These are phyloP conservation scores for Phytophthora nicotianae DNA, from an alignment of 352 stramenopile genomes.

Conservation along the genomic window DNA sequence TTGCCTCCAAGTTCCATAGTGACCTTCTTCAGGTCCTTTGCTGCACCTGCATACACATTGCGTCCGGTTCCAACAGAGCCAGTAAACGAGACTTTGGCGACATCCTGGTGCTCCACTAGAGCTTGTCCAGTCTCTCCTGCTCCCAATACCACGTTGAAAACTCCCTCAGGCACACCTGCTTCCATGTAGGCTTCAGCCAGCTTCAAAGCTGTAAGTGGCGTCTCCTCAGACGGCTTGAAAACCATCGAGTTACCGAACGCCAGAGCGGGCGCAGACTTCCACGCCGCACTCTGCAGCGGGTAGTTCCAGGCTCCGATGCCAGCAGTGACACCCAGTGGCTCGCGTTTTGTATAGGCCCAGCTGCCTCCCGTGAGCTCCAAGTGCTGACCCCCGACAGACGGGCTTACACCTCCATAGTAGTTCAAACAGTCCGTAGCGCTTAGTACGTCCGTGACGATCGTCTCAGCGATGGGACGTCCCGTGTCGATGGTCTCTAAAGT, in stretches of 20 bases:
- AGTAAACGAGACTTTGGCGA: conserved; percentile 89
- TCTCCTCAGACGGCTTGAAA: conserved; percentile 92
- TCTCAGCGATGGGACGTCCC: conserved; percentile 78
- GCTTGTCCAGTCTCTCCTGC: conserved; percentile 60
- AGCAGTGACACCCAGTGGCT: conserved; percentile 73
- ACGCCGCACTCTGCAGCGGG: conserved; percentile 76
- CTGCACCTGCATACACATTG: conserved; percentile 72
- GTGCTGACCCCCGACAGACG: conserved; percentile 73
- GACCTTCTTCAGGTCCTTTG: conserved; percentile 83
- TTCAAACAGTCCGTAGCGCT: conserved; percentile 81
- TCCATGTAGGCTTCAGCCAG: conserved; percentile 73
- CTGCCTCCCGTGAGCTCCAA: conserved; percentile 65
- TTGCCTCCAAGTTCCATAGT: conserved; percentile 93
- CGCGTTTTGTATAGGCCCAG: conserved; percentile 80
- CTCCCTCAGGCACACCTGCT: conserved; percentile 69
- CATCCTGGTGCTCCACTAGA: conserved; percentile 53
- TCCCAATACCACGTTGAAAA: conserved; percentile 84
- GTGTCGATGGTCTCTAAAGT: conserved; percentile 81
- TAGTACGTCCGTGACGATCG: conserved; percentile 64
- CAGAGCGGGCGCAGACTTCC: conserved; percentile 83
- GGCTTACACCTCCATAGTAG: conserved; percentile 73
- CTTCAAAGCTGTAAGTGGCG: conserved; percentile 72
- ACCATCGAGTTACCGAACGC: conserved; percentile 92
- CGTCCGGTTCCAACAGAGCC: conserved; percentile 77
- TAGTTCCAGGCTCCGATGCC: conserved; percentile 89